Base-by-base conservation (phyloP, 169 alveolate species). In the Plasmodium ovale region DNA sequence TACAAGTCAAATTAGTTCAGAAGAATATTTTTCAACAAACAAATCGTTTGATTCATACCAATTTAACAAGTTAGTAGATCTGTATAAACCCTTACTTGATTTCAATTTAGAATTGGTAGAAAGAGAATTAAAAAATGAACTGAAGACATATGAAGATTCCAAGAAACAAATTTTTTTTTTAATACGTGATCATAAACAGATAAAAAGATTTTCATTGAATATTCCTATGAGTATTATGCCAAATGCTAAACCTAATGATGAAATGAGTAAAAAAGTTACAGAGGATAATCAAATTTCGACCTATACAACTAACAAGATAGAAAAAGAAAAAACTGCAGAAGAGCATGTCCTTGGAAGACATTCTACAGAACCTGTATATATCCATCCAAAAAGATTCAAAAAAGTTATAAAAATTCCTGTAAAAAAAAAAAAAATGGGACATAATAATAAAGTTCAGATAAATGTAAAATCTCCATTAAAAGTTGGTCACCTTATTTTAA, bases 61-160 rank as follows among this genome's bases (percentile, higher is more conserved):
- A 12, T 37, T 64, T 21, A 64, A 65, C 27, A 47, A 82, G 49
- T 64, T 67, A 9, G 21, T 82, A 1, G 82, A 65, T 31, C 27
- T 82, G 19, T 82, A 64, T 70, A 82, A 51, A 33, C 90, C 90
- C 12, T 56, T 65, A 27, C 90, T 82, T 33, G 90, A 82, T 65
- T 65, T 82, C 49, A 54, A 82, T 59, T n/a, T 82, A 29, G 82
- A 82, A 16, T 29, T n/a, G 19, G 16, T 51, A 82, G 59, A 49
- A 33, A 37, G 23, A 16, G 79, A 56, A 6, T 42, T 31, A 0
- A 82, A 54, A 29, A 37, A 64, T 49, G 49, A 82, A 27, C 14
- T 82, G 47, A 33, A 65, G 35, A 27, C 21, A 3, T 74, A 59
- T 29, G 60, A 49, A 47, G 72, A 65, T 23, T 65, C 82, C 14